Base-by-base conservation (phyloP, 2,329 filamentous ascomycete genomes). In the Exophiala sideris region DNA sequence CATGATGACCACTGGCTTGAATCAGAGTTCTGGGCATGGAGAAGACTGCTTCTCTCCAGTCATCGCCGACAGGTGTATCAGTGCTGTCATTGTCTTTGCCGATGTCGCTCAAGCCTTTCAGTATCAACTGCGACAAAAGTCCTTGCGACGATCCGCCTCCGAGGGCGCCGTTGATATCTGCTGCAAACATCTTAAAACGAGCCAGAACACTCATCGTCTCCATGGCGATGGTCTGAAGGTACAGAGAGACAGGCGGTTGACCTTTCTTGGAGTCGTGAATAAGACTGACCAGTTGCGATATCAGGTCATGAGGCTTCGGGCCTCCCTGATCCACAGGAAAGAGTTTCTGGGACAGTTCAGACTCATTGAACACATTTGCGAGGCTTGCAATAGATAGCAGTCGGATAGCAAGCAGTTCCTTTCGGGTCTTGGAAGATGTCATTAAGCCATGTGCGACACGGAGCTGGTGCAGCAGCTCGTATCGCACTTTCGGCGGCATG, bases 81-180 rank as follows among this genome's bases (percentile, higher is more conserved):
- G 81, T 78, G 11, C 70, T 68, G 36, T 83, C 77, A 54, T 77
- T 73, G 51, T 86, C 82, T 46, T 75, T 76, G 53, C 80, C 84
- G 74, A 99, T 86, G 59, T 91, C 88, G 14, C 87, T 86, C 53
- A 97, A 88, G 8, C 91, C 89, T 71, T 95, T 96, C 52, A 92
- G 84, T 46, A 96, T 87, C 62, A 96, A 82, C 66, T 96, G 97
- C 62, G 97, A 87, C 41, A 99, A 79, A 29, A 97, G 87, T 11
- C 94, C 95, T 65, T 99, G 95, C 65, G 95, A 97, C 35, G 97
- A 92, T 63, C 92, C 96, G 50, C 95, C 89, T 65, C 91, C 95
- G 39, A 99, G 76, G n/a, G 94, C 91, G 39, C 89, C 85, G 59
- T 91, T 85, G 20, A 99, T 87, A 68, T 99, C 94, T 33, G 84